Base-by-base conservation (phyloP, 2,329 filamentous ascomycete species). In the Fusarium kyushuense region DNA sequence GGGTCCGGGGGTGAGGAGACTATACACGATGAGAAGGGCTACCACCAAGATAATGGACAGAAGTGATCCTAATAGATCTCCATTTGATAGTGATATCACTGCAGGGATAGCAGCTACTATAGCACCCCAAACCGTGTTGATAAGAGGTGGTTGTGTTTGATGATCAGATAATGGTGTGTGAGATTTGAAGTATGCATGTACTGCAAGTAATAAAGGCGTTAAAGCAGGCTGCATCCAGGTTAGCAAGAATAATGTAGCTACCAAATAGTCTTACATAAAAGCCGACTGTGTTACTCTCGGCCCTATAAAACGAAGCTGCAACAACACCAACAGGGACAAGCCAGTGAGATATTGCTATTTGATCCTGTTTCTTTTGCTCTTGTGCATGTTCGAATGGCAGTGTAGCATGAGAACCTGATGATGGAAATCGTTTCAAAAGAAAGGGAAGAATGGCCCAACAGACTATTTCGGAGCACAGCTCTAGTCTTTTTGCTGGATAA, bases 391-490 rank as follows among this genome's bases (percentile, higher is more conserved):
- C 19, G 8, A 54, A 5, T 0, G 30, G 16, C 0, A 43, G 10
- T 21, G 16, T 6, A 7, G 19, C 6, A 2, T 8, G 4, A 5
- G 16, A 29, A 17, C 16, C 19, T 1, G 30, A 30, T 8, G 30
- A n/a, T 16, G 23, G 9, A 4, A n/a, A 16, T 13, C 49, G 21
- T 6, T 43, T 51, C 14, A 75, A 70, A 2, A 79, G 8, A 7
- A 70, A 8, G 0, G 77, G 73, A 21, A 80, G 30, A 6, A 75
- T 13, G 2, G 60, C 32, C 78, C 79, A 80, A 17, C 75, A 75
- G 2, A 79, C n/a, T 2, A 72, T 47, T 56, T 80, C 79, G 1
- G 79, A 80, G 13, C 42, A 59, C 7, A 79, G 46, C 48, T 79
- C 78, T 2, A 73, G 41, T 29, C 72, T 62, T 10, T 53, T 54